phyloP scores from a whole-genome alignment of 768 basidiomycete species.

The Collybia nuda region DNA sequence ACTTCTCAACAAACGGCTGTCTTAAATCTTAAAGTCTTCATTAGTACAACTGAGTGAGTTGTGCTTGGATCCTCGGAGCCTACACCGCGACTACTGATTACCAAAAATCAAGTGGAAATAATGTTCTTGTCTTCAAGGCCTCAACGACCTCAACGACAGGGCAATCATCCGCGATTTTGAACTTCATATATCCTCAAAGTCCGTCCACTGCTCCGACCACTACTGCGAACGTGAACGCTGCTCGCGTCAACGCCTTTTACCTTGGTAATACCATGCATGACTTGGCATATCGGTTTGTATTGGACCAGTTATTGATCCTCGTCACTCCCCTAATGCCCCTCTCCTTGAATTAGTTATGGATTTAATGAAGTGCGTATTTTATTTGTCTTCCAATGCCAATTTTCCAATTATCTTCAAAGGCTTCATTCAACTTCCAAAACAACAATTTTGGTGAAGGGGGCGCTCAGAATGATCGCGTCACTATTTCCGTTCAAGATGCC shows the following conservation, averaged over 20 bases:
- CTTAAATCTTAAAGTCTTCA: conserved; percentile 13
- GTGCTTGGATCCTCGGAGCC: too few species aligned
- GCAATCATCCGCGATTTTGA: conserved; percentile 34
- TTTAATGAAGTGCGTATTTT: too few species aligned
- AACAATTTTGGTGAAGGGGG: conserved; percentile 60
- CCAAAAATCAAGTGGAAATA: conserved; percentile 26
- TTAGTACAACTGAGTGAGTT: neutral
- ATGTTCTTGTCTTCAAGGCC: conserved; percentile 24
- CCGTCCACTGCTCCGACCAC: conserved; percentile 14
- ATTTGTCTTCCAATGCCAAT: too few species aligned
- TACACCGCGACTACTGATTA: too few species aligned
- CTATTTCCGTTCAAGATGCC: conserved; percentile 51
- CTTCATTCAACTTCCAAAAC: conserved; percentile 55
- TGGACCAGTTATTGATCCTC: too few species aligned
- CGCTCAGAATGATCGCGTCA: conserved; percentile 48
- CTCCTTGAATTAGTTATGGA: too few species aligned
- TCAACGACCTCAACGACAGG: conserved; percentile 23
- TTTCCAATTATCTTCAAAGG: too few species aligned
- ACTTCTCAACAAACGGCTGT: too few species aligned
- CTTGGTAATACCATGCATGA: conserved; percentile 52
- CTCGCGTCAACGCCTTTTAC: conserved; percentile 46
- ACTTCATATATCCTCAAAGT: conserved; percentile 28
- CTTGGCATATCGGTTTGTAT: conserved; percentile 20
- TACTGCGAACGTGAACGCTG: conserved; percentile 39
- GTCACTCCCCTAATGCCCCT: too few species aligned